Conservation (phyloP, 2,329 filamentous ascomycete genomes). For the Colletotrichum sojae region DNA sequence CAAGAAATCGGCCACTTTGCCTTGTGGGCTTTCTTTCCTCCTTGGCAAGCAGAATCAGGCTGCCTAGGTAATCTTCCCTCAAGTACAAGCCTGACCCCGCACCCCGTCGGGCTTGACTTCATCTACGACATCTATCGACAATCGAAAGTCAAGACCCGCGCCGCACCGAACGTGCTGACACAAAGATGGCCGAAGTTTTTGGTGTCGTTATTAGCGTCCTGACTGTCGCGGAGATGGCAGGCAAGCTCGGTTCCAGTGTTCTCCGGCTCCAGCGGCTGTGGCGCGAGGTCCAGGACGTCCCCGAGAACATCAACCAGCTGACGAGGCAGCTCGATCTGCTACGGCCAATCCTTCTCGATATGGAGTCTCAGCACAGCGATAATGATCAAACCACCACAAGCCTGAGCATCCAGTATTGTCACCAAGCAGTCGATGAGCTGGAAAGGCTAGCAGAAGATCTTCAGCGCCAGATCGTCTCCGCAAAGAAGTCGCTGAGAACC, state of each 20-base stretch:
- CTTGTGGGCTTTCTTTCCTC: too few relatives aligned
- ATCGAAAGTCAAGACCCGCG: too few relatives aligned
- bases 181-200: conserved; percentile 24
- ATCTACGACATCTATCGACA: too few relatives aligned
- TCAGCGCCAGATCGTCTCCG: not conserved
- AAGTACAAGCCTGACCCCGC: too few relatives aligned
- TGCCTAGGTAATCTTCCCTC: too few relatives aligned
- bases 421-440: conserved; percentile 7
- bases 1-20: too few relatives aligned
- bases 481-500: not conserved
- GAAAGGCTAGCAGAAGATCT: conserved; percentile 11
- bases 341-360: not conserved
- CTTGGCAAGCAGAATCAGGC: too few relatives aligned
- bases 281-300: conserved; percentile 26
- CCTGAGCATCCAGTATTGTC: conserved; percentile 8
- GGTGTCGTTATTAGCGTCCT: conserved; percentile 28
- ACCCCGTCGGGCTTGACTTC: too few relatives aligned
- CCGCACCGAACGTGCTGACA: too few relatives aligned
- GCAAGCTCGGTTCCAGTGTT: conserved; percentile 11
- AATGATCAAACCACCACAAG: not conserved
- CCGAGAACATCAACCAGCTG: conserved; percentile 10
- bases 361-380: not conserved
- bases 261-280: conserved; percentile 24
- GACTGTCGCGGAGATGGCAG: conserved; percentile 26
- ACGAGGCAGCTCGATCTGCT: conserved; percentile 9